Base-by-base conservation (phyloP, 1,284 basidiomycete genomes). In the Malassezia japonica region DNA sequence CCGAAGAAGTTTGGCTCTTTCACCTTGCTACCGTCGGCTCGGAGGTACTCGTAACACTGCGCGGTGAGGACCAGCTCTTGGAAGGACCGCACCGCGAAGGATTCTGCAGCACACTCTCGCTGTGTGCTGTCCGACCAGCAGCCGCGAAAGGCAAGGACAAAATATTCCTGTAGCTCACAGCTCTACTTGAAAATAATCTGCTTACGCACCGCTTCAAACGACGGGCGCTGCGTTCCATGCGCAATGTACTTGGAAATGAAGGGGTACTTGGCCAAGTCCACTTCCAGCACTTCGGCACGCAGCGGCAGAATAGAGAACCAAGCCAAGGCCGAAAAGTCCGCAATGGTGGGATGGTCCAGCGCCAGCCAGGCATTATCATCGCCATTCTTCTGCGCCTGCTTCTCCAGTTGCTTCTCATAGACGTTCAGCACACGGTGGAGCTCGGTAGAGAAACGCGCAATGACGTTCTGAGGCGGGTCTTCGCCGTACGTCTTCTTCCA, bases 331-430 rank as follows among this genome's bases (percentile, higher is more conserved):
- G 33, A 24, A 31, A 61, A 60, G 44, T 69, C 66, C 21, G 66
- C 66, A 23, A 67, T 57, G 12, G 65, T 67, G 20, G 61, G 61
- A 10, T 65, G 59, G 52, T 67, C 66, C 15, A 63, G 55, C 4
- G 58, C 66, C 29, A 69, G 51, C 35, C 50, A 69, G 12, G 45
- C 45, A 16, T 39, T 47, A 43, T 46, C 33, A 20, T 58, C 59
- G 12, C 66, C 65, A 10, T 57, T 47, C 50, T 55, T 32, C 21
- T 50, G 10, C 12, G n/a, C 28, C 52, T 67, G 65, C 21, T 39
- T 40, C 37, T 49, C 54, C 10, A 69, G 55, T 44, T 62, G 66
- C 3, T 56, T 57, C 18, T 69, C 65, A 20, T 65, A 50, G 0
- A 69, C 40, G 36, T 56, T 45, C 56, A 64, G 64, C 7, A 69